A percentile compares a stretch with the other conserved stretches of the same genome.
Evolutionary conservation across 2,329 filamentous ascomycete species (phyloP).

Genomic region (Fusarium staphyleae): DNA sequence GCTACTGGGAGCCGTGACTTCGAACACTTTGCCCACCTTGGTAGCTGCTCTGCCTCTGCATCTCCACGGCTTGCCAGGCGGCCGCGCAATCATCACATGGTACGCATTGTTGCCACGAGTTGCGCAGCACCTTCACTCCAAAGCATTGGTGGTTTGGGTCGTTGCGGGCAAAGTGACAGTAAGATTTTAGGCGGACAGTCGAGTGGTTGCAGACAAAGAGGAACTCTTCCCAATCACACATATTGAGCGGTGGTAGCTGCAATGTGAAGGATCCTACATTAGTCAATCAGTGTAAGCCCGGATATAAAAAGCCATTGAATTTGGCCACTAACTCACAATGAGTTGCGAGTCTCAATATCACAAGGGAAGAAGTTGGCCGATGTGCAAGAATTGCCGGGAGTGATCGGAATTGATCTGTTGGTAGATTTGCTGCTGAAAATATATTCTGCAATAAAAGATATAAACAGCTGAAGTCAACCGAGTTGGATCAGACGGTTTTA

Average conservation of each 20-base stretch:
- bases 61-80: conserved; percentile 16
- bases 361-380: background rate
- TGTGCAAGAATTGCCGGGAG: too few species aligned
- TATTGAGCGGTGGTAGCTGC: conserved; percentile 44
- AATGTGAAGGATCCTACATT: background rate
- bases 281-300: background rate
- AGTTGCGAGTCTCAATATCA: background rate
- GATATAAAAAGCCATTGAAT: background rate
- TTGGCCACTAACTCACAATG: conserved; percentile 16
- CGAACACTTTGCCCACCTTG: background rate
- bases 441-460: background rate
- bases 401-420: background rate
- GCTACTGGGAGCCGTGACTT: background rate
- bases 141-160: conserved; percentile 74
- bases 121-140: conserved; percentile 69
- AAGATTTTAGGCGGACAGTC: conserved; percentile 65
- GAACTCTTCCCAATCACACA: conserved; percentile 78
- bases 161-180: conserved; percentile 79
- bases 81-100: conserved; percentile 58
- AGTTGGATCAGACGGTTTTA: conserved; percentile 15
- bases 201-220: conserved; percentile 71
- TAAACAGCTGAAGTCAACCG: background rate
- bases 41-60: conserved; percentile 7
- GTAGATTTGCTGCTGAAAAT: background rate
- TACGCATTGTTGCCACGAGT: conserved; percentile 64